Base-by-base conservation (phyloP, 2,329 filamentous ascomycete species). In the Claviceps pazoutovae region DNA sequence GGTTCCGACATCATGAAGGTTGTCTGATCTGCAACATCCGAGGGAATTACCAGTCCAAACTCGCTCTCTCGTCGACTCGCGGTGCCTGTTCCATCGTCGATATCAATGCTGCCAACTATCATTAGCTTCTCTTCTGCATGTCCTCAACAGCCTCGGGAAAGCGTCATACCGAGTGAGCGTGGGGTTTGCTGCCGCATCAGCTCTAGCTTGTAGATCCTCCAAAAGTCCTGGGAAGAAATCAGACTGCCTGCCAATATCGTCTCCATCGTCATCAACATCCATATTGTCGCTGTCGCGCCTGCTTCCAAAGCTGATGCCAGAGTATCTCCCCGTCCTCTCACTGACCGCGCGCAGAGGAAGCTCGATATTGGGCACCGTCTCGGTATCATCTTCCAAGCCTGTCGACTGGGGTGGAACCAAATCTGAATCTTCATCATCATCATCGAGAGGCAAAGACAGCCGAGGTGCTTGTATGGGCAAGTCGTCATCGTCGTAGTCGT, bases 361-460 rank as follows among this genome's bases (percentile, higher is more conserved):
- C 64, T 84, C 81, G 30, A 84, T 72, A 2, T 80, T 82, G 54
- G 75, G 73, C 42, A 74, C 63, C 0, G 80, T 83, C 55, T 73
- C 72, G 56, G 82, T 75, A 43, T 80, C 76, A 26, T 81, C 76
- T 51, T 82, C 78, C 23, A 83, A 59, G 9, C 72, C 69, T 36
- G 75, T 74, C 48, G 76, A 72, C 49, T 69, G 71, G 36, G 79
- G 80, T 8, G 76, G 76, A 41, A 70, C 69, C 51, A 80, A 59
- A 21, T 77, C 68, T 16, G 74, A 68, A 43, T 76, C 49, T 39
- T 39, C 74, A 19, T 77, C 75, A 48, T 71, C 70, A 21, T 72
- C 66, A 34, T 73, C 73, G 23, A 79, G 62, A 5, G 77, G 74
- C 26, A 83, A 62, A 6, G 78, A 80, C 53, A 82, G 66, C 21